phyloP scores from a whole-genome alignment of 495 filamentous ascomycete genomes.

The Clohesyomyces aquaticus region DNA sequence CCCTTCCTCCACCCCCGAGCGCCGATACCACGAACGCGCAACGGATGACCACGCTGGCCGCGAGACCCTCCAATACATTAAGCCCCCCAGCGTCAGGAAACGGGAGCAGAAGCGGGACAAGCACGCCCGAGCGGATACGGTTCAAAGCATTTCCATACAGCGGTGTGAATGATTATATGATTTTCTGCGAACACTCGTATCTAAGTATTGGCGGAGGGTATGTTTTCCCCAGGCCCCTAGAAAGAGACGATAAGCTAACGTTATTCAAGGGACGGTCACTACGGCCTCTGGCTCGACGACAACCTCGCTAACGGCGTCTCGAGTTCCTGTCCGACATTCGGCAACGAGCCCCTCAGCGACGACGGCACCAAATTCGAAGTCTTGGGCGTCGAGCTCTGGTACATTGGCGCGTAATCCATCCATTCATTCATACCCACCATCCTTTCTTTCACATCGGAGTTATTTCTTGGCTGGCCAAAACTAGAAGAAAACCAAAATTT shows the following conservation, averaged over 20 bases:
- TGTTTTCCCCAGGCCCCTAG: slow-evolving; percentile 39
- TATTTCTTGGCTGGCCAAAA: no score
- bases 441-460: neutral
- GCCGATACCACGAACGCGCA: slow-evolving; percentile 71
- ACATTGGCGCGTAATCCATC: slow-evolving; percentile 56
- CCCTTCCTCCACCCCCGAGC: slow-evolving; percentile 73
- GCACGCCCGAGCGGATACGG: slow-evolving; percentile 69
- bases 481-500: neutral
- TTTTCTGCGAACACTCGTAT: slow-evolving; percentile 86
- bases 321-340: slow-evolving; percentile 82
- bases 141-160: slow-evolving; percentile 98
- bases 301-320: slow-evolving; percentile 85
- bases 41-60: slow-evolving; percentile 69
- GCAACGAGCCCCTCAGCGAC: slow-evolving; percentile 93
- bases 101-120: slow-evolving; percentile 40
- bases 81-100: slow-evolving; percentile 45
- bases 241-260: neutral
- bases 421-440: no score
- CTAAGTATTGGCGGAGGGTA: slow-evolving; percentile 83
- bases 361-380: slow-evolving; percentile 93
- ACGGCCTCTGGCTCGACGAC: slow-evolving; percentile 90
- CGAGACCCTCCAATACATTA: slow-evolving; percentile 40
- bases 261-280: slow-evolving; percentile 73
- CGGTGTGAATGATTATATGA: slow-evolving; percentile 94
- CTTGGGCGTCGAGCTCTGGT: slow-evolving; percentile 91